Evolutionary conservation across 2,329 filamentous ascomycete species (phyloP), one percentile per base, ranked within the genome.

Genomic region (Trichoderma koningii): DNA sequence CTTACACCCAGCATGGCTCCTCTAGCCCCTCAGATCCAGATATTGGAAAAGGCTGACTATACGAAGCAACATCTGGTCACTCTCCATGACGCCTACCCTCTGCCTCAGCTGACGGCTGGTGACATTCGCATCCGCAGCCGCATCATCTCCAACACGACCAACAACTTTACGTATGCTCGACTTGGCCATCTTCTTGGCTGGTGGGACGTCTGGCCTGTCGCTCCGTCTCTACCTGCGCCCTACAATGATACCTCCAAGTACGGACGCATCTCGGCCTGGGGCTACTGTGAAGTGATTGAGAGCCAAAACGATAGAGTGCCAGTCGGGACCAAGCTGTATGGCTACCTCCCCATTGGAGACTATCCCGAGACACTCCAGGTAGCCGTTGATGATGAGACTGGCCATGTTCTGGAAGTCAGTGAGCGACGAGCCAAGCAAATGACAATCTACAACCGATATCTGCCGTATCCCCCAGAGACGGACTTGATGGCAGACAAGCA

Each of bases 211-310:
- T 60, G 56, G 56, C 19, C 56, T 23, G 21, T 19, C 3, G 10
- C 34, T 14, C 56, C 56, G 17, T 60, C 56, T 6, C 28, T 60
- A 5, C 56, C 56, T 15, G 56, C 44, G 19, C 56, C 56, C 17
- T 60, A 60, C 14, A 7, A 50, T 50, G 44, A 60, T 23, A 19
- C 45, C 7, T 60, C 56, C 56, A 60, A 60, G 14, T 60, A 60
- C 15, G 56, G 56, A 14, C 56, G 56, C 44, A 4, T 60, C 19
- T 60, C 56, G 21, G 19, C 56, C 19, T 60, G 56, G 56, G 56
- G 56, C 15, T 60, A 60, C 21, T 23, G 56, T n/a, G 56, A 60
- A 23, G 56, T 60, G 45, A 60, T 38, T 50, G 56, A 60, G 44
- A 60, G 56, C 44, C 30, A 60, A 14, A 60, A 60, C 45, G 28